Percentiles rank a stretch among this genome's conserved stretches.
Evolutionary conservation across 1,139 yeast genomes (phyloP).

Genomic region (Spathaspora sp.): DNA sequence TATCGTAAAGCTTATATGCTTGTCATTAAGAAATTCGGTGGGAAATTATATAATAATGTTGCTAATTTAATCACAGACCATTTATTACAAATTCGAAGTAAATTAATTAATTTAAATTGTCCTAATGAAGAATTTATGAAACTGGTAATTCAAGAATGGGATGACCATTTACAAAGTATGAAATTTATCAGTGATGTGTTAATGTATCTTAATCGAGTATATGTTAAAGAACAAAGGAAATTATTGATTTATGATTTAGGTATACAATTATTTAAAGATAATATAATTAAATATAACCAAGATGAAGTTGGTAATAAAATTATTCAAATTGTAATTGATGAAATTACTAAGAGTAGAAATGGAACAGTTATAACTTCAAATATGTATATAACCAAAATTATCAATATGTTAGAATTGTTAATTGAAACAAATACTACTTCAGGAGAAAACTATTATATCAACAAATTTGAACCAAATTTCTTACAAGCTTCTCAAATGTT

Average conservation of each 20-base stretch:
- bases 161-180: constrained; percentile 72
- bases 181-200: constrained; percentile 81
- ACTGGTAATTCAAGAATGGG: constrained; percentile 60
- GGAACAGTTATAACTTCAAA: constrained; percentile 60
- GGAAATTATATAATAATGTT: constrained; percentile 65
- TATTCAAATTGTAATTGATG: constrained; percentile 51
- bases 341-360: constrained; percentile 58
- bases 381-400: constrained; percentile 56
- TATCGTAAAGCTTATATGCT: constrained; percentile 80
- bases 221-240: constrained; percentile 68
- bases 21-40: constrained; percentile 75
- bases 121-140: constrained; percentile 42
- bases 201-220: constrained; percentile 85
- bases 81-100: constrained; percentile 34
- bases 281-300: constrained; percentile 38
- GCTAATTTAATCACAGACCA: constrained; percentile 50
- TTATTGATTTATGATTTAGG: constrained; percentile 79
- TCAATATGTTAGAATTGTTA: constrained; percentile 67
- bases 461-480: constrained; percentile 67
- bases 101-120: constrained; percentile 20
- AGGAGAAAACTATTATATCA: constrained; percentile 59
- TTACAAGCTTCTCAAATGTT: constrained; percentile 55
- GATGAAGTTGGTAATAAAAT: constrained; percentile 53
- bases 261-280: constrained; percentile 53
- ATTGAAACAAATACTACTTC: constrained; percentile 46